These are phyloP conservation scores for Thalia dealbata DNA, from an alignment of 176 grass and related monocot genomes.

Conservation along the genomic window DNA sequence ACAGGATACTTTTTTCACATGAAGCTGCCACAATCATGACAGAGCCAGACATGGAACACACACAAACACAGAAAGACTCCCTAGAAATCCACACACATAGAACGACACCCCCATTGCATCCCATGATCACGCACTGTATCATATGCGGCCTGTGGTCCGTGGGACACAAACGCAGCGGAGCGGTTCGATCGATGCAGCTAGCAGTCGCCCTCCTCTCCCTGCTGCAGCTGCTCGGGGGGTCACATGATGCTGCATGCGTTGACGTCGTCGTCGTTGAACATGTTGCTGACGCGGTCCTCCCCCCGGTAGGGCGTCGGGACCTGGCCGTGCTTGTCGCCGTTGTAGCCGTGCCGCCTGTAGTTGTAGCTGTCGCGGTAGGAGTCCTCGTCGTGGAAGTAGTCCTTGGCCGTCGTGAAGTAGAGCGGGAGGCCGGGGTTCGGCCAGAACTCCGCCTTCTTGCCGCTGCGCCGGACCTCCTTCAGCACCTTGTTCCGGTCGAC, in stretches of 20 bases:
- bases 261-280: conserved; percentile 72
- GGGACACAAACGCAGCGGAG: too few species aligned
- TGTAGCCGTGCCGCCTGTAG: conserved; percentile 77
- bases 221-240: too few species aligned
- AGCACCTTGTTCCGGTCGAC: conserved; percentile 59
- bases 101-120: too few species aligned
- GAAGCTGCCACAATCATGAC: conserved; percentile 3
- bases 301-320: conserved; percentile 43
- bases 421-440: conserved; percentile 46
- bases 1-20: not conserved
- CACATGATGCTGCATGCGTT: conserved; percentile 69
- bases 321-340: conserved; percentile 59
- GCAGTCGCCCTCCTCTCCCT: too few species aligned
- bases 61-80: not conserved
- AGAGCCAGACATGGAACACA: not conserved
- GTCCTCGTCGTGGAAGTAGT: conserved; percentile 76
- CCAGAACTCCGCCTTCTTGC: conserved; percentile 86
- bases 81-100: not conserved
- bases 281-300: conserved; percentile 62
- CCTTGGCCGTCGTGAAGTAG: conserved; percentile 53
- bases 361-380: conserved; percentile 72
- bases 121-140: too few species aligned
- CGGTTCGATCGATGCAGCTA: too few species aligned
- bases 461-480: conserved; percentile 74
- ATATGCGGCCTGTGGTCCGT: too few species aligned